These are phyloP conservation scores for Paraphaeosphaeria sporulosa DNA, from an alignment of 2,329 filamentous ascomycete genomes.

Conservation along the genomic window DNA sequence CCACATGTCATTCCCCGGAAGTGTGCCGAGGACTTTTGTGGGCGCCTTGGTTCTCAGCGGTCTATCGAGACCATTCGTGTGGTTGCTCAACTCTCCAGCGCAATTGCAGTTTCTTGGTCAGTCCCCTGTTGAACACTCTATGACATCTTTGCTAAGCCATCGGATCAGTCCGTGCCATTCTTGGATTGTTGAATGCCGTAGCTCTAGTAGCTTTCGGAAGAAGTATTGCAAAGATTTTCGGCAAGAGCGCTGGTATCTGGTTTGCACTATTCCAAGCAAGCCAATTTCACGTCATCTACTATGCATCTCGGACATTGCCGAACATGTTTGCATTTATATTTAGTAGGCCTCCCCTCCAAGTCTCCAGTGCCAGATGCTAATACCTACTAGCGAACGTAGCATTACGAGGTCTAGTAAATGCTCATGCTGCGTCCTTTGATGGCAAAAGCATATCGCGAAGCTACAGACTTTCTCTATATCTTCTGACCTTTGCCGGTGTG, in stretches of 20 bases:
- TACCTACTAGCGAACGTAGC: constrained; percentile 69
- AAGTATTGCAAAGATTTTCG: constrained; percentile 72
- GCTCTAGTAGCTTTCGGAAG: constrained; percentile 72
- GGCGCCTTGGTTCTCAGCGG: constrained; percentile 80
- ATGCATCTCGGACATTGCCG: constrained; percentile 87
- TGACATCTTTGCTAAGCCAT: background rate
- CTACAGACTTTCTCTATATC: constrained; percentile 71
- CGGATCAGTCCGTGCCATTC: constrained; percentile 70
- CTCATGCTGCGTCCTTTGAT: constrained; percentile 48
- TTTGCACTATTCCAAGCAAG: constrained; percentile 78
- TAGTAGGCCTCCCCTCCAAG: constrained; percentile 62
- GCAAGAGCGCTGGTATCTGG: constrained; percentile 75
- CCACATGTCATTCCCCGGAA: constrained; percentile 88
- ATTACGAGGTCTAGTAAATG: constrained; percentile 60
- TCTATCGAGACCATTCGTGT: constrained; percentile 71
- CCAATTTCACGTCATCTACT: constrained; percentile 94
- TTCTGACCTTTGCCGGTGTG: constrained; percentile 80
- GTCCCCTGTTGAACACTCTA: constrained; percentile 10
- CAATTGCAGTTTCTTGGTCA: constrained; percentile 66
- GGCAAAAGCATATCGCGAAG: constrained; percentile 52
- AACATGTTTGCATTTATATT: constrained; percentile 96
- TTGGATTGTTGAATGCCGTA: constrained; percentile 78
- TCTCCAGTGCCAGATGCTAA: background rate
- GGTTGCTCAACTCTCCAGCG: constrained; percentile 62
- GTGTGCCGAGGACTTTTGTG: constrained; percentile 89